Percentiles rank a stretch among this genome's conserved stretches.
phyloP scores from a whole-genome alignment of 371 early-diverging fungal species.

The Capillidium heterosporum region DNA sequence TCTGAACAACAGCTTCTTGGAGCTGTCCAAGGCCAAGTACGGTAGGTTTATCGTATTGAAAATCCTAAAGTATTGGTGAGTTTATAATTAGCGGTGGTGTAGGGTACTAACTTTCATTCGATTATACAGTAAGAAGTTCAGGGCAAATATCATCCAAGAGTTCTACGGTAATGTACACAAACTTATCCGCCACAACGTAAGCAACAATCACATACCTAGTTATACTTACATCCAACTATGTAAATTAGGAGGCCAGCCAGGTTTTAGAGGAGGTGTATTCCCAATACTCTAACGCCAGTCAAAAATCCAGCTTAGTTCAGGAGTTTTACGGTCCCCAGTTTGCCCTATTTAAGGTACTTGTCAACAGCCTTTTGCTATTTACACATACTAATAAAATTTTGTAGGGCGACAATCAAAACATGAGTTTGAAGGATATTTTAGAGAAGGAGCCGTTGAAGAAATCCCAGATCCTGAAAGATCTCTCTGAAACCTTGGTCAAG shows the following conservation, averaged over 20 bases:
- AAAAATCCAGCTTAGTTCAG: conserved; percentile 55
- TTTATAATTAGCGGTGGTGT: neutral
- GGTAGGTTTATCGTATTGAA: conserved; percentile 77
- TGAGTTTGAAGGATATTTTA: conserved; percentile 2
- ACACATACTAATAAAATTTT: neutral
- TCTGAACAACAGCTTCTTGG: conserved; percentile 51
- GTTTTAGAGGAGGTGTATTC: conserved; percentile 76
- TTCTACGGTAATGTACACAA: conserved; percentile 66
- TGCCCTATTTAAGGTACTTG: conserved; percentile 50
- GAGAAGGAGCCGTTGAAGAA: neutral
- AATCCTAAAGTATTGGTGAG: conserved; percentile 65
- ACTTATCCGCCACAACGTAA: conserved; percentile 31
- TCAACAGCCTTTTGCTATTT: neutral
- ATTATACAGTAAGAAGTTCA: conserved; percentile 34
- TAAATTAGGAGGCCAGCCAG: conserved; percentile 48
- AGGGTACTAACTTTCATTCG: neutral
- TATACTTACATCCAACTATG: neutral
- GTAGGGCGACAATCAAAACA: neutral
- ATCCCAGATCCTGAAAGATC: conserved; percentile 14
- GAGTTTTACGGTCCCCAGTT: conserved; percentile 92
- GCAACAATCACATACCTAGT: neutral
- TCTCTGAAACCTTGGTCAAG: conserved; percentile 43
- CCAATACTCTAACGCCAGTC: conserved; percentile 55
- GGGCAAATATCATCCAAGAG: conserved; percentile 54
- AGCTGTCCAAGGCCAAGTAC: conserved; percentile 62